These are phyloP conservation scores for Penicillium egyptiacum DNA, from an alignment of 495 filamentous ascomycete genomes.

Conservation along the genomic window DNA sequence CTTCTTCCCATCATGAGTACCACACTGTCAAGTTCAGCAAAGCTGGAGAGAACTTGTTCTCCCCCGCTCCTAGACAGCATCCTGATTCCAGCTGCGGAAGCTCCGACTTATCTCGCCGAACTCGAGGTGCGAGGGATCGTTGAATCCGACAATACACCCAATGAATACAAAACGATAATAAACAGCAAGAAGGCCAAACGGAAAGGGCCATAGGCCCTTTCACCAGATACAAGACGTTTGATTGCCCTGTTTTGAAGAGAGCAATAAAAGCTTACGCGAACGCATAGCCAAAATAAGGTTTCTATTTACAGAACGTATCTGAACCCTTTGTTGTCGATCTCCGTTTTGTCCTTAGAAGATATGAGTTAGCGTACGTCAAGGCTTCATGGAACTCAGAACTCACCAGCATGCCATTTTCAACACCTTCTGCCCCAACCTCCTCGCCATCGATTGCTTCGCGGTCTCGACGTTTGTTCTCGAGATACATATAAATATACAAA, in stretches of 20 bases:
- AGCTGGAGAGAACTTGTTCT: too few species aligned
- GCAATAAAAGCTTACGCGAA: not conserved
- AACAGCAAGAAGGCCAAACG: too few species aligned
- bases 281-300: not conserved
- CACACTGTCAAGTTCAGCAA: too few species aligned
- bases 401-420: slow-evolving; percentile 53
- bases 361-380: not conserved
- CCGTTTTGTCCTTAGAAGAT: slow-evolving; percentile 47
- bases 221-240: too few species aligned
- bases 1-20: too few species aligned
- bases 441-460: slow-evolving; percentile 36
- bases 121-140: too few species aligned
- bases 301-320: slow-evolving; percentile 47
- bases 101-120: too few species aligned
- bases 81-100: too few species aligned
- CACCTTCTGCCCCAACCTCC: slow-evolving; percentile 45
- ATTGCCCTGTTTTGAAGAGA: not conserved
- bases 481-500: slow-evolving; percentile 54
- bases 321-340: slow-evolving; percentile 57
- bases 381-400: not conserved
- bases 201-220: too few species aligned
- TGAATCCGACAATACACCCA: too few species aligned
- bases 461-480: slow-evolving; percentile 54
- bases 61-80: too few species aligned
- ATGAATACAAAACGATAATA: too few species aligned